Conservation (phyloP, 108 stramenopile genomes). For the Epithemia pelagica region DNA sequence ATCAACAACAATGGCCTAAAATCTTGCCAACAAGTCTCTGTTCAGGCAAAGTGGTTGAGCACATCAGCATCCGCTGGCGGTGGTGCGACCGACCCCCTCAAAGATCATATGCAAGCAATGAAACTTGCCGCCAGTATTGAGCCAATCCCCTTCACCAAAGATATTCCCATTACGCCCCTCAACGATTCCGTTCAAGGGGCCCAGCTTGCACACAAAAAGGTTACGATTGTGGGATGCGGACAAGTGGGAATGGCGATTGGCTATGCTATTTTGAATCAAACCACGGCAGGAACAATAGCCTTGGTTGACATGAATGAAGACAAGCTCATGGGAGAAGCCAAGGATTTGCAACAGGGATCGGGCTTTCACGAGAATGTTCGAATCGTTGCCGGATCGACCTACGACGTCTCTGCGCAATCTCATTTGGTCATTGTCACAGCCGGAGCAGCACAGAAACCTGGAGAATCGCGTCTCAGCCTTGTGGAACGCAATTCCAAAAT, state of each 20-base stretch:
- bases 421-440: constrained; percentile 49
- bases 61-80: too few relatives aligned
- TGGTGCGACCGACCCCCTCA: background rate
- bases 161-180: constrained; percentile 6
- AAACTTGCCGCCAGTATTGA: constrained; percentile 1
- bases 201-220: constrained; percentile 22
- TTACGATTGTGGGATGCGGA: constrained; percentile 36
- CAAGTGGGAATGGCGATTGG: constrained; percentile 34
- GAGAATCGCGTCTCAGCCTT: constrained; percentile 38
- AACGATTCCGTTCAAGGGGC: constrained; percentile 2
- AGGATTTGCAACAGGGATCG: constrained; percentile 38
- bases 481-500: constrained; percentile 34
- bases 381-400: constrained; percentile 25
- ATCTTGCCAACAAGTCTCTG: too few relatives aligned
- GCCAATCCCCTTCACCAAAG: constrained; percentile 22
- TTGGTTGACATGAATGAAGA: constrained; percentile 36
- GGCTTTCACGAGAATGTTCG: constrained; percentile 30
- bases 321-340: constrained; percentile 42
- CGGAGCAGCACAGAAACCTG: constrained; percentile 37
- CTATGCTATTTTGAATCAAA: constrained; percentile 39
- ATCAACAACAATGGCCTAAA: too few relatives aligned
- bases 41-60: too few relatives aligned
- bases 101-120: background rate
- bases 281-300: constrained; percentile 26
- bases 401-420: constrained; percentile 25